Conservation (phyloP, 2,329 filamentous ascomycete species). For the Beauveria caledonica region DNA sequence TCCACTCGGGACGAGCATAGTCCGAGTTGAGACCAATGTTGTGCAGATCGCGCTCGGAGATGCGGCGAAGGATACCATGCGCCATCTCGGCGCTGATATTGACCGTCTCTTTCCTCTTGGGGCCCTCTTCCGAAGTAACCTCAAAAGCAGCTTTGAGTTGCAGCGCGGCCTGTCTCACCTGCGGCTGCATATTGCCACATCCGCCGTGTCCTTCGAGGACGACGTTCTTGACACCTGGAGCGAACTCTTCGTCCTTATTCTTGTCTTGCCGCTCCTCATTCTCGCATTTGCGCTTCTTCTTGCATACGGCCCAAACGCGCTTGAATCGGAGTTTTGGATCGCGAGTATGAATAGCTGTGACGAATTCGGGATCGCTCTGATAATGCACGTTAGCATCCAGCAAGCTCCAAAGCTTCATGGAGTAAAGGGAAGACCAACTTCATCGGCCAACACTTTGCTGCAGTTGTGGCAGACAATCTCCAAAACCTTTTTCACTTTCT, state of each 20-base stretch:
- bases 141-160: constrained; percentile 72
- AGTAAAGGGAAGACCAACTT: constrained; percentile 70
- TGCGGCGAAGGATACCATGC: constrained; percentile 77
- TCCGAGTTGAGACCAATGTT: constrained; percentile 90
- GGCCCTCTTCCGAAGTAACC: constrained; percentile 56
- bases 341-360: constrained; percentile 71
- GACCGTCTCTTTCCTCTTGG: constrained; percentile 68
- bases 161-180: constrained; percentile 78
- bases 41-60: constrained; percentile 70
- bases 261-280: constrained; percentile 64
- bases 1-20: constrained; percentile 96
- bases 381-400: constrained; percentile 52
- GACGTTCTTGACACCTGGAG: constrained; percentile 49
- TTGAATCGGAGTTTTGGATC: constrained; percentile 95
- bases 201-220: constrained; percentile 62
- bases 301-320: constrained; percentile 84
- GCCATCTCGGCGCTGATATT: constrained; percentile 77
- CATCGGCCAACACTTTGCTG: constrained; percentile 93
- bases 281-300: constrained; percentile 78
- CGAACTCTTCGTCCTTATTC: constrained; percentile 60
- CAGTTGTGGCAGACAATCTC: constrained; percentile 99
- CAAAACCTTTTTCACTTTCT: constrained; percentile 98
- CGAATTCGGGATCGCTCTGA: constrained; percentile 78
- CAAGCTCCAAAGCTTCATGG: constrained; percentile 44
- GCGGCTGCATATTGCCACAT: constrained; percentile 85